phyloP scores from a whole-genome alignment of 176 grass and related monocot species.

The Zizania latifolia region DNA sequence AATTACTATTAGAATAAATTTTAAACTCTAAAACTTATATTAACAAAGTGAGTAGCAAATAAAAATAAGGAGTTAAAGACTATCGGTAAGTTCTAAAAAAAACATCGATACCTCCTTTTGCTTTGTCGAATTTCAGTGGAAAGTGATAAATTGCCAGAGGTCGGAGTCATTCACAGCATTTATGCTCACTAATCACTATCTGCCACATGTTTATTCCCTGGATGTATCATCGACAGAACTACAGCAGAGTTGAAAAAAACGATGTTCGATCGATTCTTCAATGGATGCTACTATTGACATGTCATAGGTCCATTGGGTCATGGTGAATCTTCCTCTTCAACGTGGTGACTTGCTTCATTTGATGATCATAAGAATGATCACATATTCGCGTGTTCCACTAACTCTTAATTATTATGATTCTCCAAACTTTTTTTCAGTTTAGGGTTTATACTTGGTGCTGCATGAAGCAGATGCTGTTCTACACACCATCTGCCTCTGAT shows the following conservation, averaged over 20 bases:
- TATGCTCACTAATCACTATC: neutral
- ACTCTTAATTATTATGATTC: neutral
- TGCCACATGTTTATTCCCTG: neutral
- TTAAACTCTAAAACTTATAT: no score
- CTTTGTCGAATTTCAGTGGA: neutral
- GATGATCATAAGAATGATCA: neutral
- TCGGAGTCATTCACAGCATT: neutral
- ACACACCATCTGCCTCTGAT: no score
- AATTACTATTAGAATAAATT: no score
- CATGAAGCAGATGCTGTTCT: conserved; percentile 32
- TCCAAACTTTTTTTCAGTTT: conserved; percentile 13
- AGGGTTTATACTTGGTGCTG: neutral
- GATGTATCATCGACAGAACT: neutral
- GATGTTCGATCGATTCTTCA: neutral
- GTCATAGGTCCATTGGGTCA: neutral
- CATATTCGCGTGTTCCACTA: neutral
- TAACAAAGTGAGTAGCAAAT: no score
- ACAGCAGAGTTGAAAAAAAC: neutral
- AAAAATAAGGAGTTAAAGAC: neutral
- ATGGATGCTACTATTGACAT: neutral
- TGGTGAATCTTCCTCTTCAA: neutral
- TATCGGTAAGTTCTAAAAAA: no score
- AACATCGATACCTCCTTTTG: neutral
- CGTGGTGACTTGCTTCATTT: neutral
- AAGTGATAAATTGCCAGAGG: neutral